Percentiles rank a stretch among this genome's conserved stretches.
phyloP scores from a whole-genome alignment of 352 stramenopile species.

The Phytopythium kandeliae region DNA sequence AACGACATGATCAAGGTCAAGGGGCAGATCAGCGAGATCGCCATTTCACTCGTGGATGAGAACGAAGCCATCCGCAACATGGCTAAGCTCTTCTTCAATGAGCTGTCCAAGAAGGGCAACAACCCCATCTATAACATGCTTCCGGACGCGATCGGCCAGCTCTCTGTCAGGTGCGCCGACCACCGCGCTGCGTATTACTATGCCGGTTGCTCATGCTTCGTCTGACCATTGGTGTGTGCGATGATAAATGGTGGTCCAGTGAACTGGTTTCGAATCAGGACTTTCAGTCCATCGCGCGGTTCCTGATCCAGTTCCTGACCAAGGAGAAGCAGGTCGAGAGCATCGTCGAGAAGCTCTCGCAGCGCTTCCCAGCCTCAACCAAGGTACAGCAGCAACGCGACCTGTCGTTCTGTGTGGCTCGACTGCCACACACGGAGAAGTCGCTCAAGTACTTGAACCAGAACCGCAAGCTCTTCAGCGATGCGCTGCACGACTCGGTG shows the following conservation, averaged over 20 bases:
- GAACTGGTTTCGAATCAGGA: slow-evolving; percentile 79
- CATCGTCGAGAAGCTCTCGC: slow-evolving; percentile 90
- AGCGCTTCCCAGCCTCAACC: slow-evolving; percentile 88
- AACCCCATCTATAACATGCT: slow-evolving; percentile 99
- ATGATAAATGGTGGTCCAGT: slow-evolving; percentile 12
- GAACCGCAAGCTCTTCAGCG: slow-evolving; percentile 84
- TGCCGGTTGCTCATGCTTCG: slow-evolving; percentile 1
- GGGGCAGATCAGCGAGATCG: slow-evolving; percentile 93
- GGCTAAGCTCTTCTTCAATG: slow-evolving; percentile 95
- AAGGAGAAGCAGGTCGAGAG: slow-evolving; percentile 92
- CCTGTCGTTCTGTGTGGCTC: slow-evolving; percentile 93
- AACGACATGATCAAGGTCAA: slow-evolving; percentile 99
- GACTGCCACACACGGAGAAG: slow-evolving; percentile 92
- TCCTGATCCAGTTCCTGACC: slow-evolving; percentile 96
- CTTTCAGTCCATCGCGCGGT: slow-evolving; percentile 93
- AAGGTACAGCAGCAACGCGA: slow-evolving; percentile 72
- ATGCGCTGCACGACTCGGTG: slow-evolving; percentile 88
- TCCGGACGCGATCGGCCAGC: slow-evolving; percentile 93
- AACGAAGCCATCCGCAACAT: slow-evolving; percentile 91
- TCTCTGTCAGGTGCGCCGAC: slow-evolving; percentile 63
- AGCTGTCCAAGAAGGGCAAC: slow-evolving; percentile 94
- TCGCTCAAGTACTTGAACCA: slow-evolving; percentile 91
- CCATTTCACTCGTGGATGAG: slow-evolving; percentile 93
- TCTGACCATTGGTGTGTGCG: slow-evolving; percentile 3
- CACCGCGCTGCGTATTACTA: background rate